Evolutionary conservation across 2,329 filamentous ascomycete genomes (phyloP).

Genomic region (Xylaria digitata): DNA sequence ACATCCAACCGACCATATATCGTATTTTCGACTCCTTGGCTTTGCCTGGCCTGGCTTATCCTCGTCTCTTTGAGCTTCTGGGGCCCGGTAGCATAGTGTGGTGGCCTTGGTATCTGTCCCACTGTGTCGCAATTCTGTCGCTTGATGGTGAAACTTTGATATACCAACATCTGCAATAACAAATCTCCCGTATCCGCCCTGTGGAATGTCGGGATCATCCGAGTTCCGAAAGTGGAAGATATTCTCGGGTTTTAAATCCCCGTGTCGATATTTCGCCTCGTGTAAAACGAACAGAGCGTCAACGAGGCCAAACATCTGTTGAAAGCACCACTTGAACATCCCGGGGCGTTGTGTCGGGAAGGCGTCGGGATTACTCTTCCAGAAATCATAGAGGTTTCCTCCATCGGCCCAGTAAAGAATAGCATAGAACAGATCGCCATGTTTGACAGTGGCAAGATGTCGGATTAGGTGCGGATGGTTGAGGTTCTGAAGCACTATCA

Average conservation of each 20-base stretch:
- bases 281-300: conserved; percentile 23
- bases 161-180: conserved; percentile 29
- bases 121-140: background rate
- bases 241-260: conserved; percentile 33
- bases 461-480: conserved; percentile 22
- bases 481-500: conserved; percentile 5
- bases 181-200: conserved; percentile 7
- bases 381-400: conserved; percentile 25
- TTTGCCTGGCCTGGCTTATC: background rate
- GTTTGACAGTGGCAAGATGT: conserved; percentile 23
- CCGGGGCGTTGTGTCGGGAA: background rate
- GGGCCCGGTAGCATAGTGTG: conserved; percentile 27
- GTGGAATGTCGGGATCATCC: background rate
- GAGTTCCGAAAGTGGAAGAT: conserved; percentile 20
- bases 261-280: conserved; percentile 15
- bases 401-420: conserved; percentile 27
- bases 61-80: conserved; percentile 13
- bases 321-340: conserved; percentile 22
- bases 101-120: conserved; percentile 20
- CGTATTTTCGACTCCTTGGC: conserved; percentile 11
- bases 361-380: conserved; percentile 3
- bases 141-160: conserved; percentile 17
- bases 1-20: conserved; percentile 33
- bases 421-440: conserved; percentile 4
- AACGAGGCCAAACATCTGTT: conserved; percentile 28